Conservation (phyloP, 371 early-diverging fungal genomes). For the Mortierella sp. region DNA sequence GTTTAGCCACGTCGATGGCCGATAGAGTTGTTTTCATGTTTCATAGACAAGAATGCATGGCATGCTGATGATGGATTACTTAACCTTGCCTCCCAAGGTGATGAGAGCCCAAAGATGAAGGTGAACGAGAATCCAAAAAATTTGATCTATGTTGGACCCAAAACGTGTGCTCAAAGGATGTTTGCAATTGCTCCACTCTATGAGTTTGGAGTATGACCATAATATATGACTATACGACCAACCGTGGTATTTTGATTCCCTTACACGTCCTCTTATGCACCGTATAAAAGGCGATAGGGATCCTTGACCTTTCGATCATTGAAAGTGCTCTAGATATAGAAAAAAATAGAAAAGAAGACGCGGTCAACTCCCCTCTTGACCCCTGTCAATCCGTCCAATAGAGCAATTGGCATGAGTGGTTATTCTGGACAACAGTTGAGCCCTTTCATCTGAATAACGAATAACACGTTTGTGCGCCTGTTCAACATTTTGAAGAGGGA, state of each 20-base stretch:
- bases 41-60: background rate
- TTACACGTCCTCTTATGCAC: too few relatives aligned
- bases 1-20: background rate
- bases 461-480: background rate
- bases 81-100: background rate
- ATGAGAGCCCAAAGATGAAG: background rate
- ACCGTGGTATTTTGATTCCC: too few relatives aligned
- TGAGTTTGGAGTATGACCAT: too few relatives aligned
- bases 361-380: background rate
- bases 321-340: background rate
- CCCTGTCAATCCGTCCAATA: background rate
- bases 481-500: background rate
- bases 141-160: too few relatives aligned
- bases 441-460: background rate
- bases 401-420: background rate
- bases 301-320: too few relatives aligned
- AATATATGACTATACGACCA: too few relatives aligned
- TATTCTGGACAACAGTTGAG: too few relatives aligned
- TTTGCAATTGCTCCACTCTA: too few relatives aligned
- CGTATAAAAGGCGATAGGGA: too few relatives aligned
- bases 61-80: background rate
- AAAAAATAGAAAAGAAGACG: background rate
- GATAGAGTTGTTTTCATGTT: background rate
- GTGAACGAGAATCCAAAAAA: slow-evolving; percentile 1
- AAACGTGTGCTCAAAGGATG: too few relatives aligned